phyloP scores from a whole-genome alignment of 805 yeast genomes.

The Candida stauntonica region DNA sequence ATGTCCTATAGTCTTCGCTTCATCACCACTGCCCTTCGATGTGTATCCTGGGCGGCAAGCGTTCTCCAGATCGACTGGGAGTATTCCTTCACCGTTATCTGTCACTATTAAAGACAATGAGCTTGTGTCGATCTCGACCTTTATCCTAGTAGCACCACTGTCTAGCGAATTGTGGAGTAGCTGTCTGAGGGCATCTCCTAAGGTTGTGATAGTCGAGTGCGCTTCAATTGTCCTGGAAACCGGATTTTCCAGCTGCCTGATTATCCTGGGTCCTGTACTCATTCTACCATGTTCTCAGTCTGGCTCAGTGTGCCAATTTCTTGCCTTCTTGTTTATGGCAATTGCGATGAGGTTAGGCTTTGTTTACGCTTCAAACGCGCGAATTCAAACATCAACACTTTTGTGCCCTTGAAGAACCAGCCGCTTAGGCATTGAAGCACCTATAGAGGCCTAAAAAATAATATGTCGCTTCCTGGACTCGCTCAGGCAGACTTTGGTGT shows the following conservation, averaged over 20 bases:
- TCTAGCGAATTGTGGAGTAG: constrained; percentile 53
- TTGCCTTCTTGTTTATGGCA: no score
- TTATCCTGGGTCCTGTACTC: not conserved
- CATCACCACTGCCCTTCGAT: not conserved
- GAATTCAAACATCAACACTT: not conserved
- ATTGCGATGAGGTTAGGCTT: no score
- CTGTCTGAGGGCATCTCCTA: constrained; percentile 43
- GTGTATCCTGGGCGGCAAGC: constrained; percentile 24
- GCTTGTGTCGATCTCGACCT: constrained; percentile 33
- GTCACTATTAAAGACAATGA: constrained; percentile 36
- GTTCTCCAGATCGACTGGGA: constrained; percentile 38
- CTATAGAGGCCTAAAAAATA: no score
- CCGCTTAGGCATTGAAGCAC: no score
- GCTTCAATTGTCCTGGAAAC: constrained; percentile 13
- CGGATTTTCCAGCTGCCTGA: constrained; percentile 3
- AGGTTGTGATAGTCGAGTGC: constrained; percentile 29
- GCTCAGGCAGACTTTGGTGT: not conserved
- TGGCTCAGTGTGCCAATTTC: not conserved
- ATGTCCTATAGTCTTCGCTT: constrained; percentile 50
- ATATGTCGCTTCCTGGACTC: not conserved
- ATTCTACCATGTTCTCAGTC: not conserved
- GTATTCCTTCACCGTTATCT: constrained; percentile 76
- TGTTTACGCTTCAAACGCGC: not conserved
- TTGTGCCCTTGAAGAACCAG: no score
- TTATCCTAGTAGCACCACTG: constrained; percentile 40